Conservation (phyloP, 1,139 yeast genomes). For the Kurtzmaniella natalensis region DNA sequence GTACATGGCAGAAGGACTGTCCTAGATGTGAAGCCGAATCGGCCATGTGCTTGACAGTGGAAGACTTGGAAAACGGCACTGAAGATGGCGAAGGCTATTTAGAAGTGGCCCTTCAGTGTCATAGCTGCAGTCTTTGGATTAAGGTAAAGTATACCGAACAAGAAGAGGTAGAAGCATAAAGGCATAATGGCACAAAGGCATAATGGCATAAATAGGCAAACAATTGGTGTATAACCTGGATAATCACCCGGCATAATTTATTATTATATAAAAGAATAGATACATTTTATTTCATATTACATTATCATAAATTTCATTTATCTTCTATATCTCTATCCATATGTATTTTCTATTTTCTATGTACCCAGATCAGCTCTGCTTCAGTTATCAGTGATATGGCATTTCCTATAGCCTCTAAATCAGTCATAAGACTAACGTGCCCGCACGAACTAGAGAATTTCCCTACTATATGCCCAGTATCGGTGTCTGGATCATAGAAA, state of each 20-base stretch:
- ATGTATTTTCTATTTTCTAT: too few relatives aligned
- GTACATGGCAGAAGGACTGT: slow-evolving; percentile 52
- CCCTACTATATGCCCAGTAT: slow-evolving; percentile 54
- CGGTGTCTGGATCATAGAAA: slow-evolving; percentile 25
- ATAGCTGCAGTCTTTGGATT: slow-evolving; percentile 80
- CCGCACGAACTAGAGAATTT: slow-evolving; percentile 64
- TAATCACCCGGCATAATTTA: too few relatives aligned
- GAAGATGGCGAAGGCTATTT: slow-evolving; percentile 52
- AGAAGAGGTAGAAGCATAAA: too few relatives aligned
- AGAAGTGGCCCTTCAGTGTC: slow-evolving; percentile 72
- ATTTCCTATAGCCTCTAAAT: slow-evolving; percentile 63
- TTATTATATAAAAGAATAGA: too few relatives aligned
- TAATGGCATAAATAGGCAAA: too few relatives aligned
- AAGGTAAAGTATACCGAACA: slow-evolving; percentile 60
- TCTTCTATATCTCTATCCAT: too few relatives aligned
- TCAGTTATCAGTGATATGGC: slow-evolving; percentile 60
- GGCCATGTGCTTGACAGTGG: slow-evolving; percentile 58
- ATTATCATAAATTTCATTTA: too few relatives aligned
- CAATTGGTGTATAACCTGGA: too few relatives aligned
- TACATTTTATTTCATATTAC: too few relatives aligned
- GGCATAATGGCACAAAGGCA: too few relatives aligned
- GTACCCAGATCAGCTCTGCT: slow-evolving; percentile 45
- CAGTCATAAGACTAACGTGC: slow-evolving; percentile 77
- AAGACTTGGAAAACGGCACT: slow-evolving; percentile 51
- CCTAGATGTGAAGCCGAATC: slow-evolving; percentile 62